Evolutionary conservation across 2,329 filamentous ascomycete genomes (phyloP), one percentile per base, ranked within the genome.

Genomic region (Corinectria fuckeliana): DNA sequence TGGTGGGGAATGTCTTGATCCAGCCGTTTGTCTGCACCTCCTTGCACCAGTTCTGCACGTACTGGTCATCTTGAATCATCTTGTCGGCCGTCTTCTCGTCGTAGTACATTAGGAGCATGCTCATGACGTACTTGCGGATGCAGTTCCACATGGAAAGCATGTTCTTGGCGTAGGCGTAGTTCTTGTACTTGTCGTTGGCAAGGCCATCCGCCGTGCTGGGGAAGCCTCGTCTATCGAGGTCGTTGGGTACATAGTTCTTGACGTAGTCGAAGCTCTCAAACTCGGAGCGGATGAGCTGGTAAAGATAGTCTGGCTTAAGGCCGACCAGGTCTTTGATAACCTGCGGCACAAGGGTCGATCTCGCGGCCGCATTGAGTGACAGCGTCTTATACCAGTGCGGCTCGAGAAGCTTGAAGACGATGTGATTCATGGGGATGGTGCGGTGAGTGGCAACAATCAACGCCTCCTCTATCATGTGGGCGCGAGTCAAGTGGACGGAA

Each of bases 311-410:
- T 0, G 71, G 71, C 23, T 67, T 74, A 16, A 82, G 55, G 10
- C 81, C 80, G 7, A 78, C 74, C 14, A 83, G 71, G 8, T 76
- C 69, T 45, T 74, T 71, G 50, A 83, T 76, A 18, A 82, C 74
- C 23, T 75, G 71, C 0, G 82, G 82, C 0, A 83, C 75, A 2
- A 84, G 73, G 1, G 74, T 74, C 3, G 71, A 66, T 30, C 82
- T 74, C 0, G 80, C 81, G 0, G 79, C 78, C 1, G 80, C 78
- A 55, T 84, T 84, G 57, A 83, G 69, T 0, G 80, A 76, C 1
- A 84, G 74, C 0, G 82, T 84, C 66, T 80, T 82, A 58, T 76
- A 76, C 81, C 82, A 83, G 55, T 82, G 81, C 0, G 80, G 80
- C 10, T 75, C 72, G 0, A 84, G 70, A 0, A 82, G 66, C 44